Percentiles rank a stretch among this genome's conserved stretches.
phyloP scores from a whole-genome alignment of 2,329 filamentous ascomycete species.

The Xylariaceae sp. region DNA sequence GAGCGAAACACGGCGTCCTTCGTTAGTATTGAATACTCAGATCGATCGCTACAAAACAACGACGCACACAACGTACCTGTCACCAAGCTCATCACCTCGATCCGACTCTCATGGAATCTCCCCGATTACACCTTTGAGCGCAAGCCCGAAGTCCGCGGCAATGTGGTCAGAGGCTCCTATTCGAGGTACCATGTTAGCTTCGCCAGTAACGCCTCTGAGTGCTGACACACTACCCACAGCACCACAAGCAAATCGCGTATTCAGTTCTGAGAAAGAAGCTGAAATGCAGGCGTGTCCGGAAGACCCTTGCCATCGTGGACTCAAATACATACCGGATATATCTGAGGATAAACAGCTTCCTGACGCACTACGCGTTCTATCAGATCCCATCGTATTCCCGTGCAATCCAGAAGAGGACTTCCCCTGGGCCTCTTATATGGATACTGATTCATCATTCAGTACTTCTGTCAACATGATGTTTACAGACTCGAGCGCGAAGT shows the following conservation, averaged over 20 bases:
- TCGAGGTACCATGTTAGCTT: slow-evolving; percentile 42
- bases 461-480: slow-evolving; percentile 36
- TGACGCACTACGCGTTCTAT: slow-evolving; percentile 30
- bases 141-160: slow-evolving; percentile 25
- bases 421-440: slow-evolving; percentile 32
- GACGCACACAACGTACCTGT: slow-evolving; percentile 25
- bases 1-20: slow-evolving; percentile 24
- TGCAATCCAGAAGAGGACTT: slow-evolving; percentile 32
- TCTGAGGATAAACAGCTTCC: slow-evolving; percentile 39
- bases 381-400: slow-evolving; percentile 36
- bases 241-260: slow-evolving; percentile 29
- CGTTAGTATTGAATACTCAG: slow-evolving; percentile 30
- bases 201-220: slow-evolving; percentile 40
- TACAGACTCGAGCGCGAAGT: slow-evolving; percentile 28
- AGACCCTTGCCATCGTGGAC: slow-evolving; percentile 26
- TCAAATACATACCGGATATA: slow-evolving; percentile 38
- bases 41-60: slow-evolving; percentile 27
- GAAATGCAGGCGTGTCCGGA: slow-evolving; percentile 25
- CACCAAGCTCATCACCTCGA: slow-evolving; percentile 33
- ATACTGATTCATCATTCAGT: slow-evolving; percentile 33
- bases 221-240: slow-evolving; percentile 25
- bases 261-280: slow-evolving; percentile 23
- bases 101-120: slow-evolving; percentile 41
- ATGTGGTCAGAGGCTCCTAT: slow-evolving; percentile 39
- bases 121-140: slow-evolving; percentile 42